Base-by-base conservation (phyloP, 768 basidiomycete species). In the Paxillus ammoniavirescens region DNA sequence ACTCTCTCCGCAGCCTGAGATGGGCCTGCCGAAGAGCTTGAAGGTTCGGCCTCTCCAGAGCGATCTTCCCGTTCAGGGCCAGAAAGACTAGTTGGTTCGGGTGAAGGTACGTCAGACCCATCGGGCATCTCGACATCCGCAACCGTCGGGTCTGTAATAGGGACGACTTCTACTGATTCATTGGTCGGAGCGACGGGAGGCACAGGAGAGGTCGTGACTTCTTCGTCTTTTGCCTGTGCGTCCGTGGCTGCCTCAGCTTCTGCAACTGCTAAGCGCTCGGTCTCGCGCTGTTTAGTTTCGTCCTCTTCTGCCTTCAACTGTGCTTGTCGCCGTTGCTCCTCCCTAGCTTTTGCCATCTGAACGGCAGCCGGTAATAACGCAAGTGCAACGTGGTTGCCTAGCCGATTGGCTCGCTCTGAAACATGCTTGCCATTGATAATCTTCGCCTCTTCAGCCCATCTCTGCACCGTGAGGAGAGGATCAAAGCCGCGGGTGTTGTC, bases 371-470 rank as follows among this genome's bases (percentile, higher is more conserved):
- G 95, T 31, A 96, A 77, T 33, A 98, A 74, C 5, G 84, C 81
- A 35, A 94, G 70, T 21, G 82, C 69, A 44, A 93, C 74, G 63
- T 94, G 91, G 60, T 87, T 87, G 26, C 77, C 74, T 13, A 97
- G 65, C 60, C 83, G 89, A 21, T 70, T 75, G 17, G 83, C 76
- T 17, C 92, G 81, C 53, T 89, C 85, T 10, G 78, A 69, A 8
- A 86, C 81, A 54, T 88, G 87, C 58, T 84, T 84, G 14, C 89
- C 87, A 53, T 93, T 86, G 21, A 91, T 72, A 31, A 91, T 84
- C 64, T 89, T 91, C 55, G 82, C 84, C 68, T 96, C 94, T 65
- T 96, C 93, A 1, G 81, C 74, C 95, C 95, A 98, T 53, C 95
- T 82, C 62, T 92, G 89, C 30, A 86, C 65, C 1, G 94, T 96